Evolutionary conservation across 1,284 basidiomycete species (phyloP).

Genomic region (Vanrija humicola): DNA sequence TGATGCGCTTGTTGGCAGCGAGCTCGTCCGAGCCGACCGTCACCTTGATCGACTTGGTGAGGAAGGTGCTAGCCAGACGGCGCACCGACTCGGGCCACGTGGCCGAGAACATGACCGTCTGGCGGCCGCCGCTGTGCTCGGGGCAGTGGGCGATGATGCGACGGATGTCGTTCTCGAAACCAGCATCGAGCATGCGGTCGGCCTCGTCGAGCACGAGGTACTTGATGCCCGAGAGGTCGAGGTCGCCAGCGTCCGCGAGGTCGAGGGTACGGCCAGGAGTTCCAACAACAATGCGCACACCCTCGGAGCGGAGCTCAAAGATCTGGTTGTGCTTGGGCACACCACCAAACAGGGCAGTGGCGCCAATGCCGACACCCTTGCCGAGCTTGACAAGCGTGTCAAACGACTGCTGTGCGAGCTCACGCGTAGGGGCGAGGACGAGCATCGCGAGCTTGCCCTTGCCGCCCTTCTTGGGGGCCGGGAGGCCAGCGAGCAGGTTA

Average conservation of each 20-base stretch:
- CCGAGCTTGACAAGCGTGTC: slow-evolving; percentile 76
- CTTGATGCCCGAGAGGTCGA: slow-evolving; percentile 78
- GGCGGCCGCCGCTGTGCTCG: slow-evolving; percentile 59
- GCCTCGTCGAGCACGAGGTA: slow-evolving; percentile 97
- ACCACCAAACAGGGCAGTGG: slow-evolving; percentile 87
- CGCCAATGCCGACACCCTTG: slow-evolving; percentile 68
- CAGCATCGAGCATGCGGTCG: slow-evolving; percentile 96
- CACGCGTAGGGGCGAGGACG: slow-evolving; percentile 87
- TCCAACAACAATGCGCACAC: slow-evolving; percentile 77
- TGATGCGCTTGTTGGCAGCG: slow-evolving; percentile 86
- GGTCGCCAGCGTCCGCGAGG: slow-evolving; percentile 75
- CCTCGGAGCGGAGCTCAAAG: slow-evolving; percentile 57
- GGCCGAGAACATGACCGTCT: slow-evolving; percentile 96
- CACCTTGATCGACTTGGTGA: slow-evolving; percentile 77
- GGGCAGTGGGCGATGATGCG: slow-evolving; percentile 80
- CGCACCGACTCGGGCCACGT: slow-evolving; percentile 98
- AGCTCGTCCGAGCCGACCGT: slow-evolving; percentile 95
- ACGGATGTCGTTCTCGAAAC: slow-evolving; percentile 97
- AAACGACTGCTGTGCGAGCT: slow-evolving; percentile 91
- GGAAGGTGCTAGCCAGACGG: slow-evolving; percentile 85
- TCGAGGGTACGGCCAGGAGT: slow-evolving; percentile 93
- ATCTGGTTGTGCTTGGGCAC: slow-evolving; percentile 83
- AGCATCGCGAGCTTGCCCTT: slow-evolving; percentile 63
- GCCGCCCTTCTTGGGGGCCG: slow-evolving; percentile 32
- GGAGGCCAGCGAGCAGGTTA: slow-evolving; percentile 56